phyloP scores from a whole-genome alignment of 345 rosid genomes.

The Eucalyptus marginata region DNA sequence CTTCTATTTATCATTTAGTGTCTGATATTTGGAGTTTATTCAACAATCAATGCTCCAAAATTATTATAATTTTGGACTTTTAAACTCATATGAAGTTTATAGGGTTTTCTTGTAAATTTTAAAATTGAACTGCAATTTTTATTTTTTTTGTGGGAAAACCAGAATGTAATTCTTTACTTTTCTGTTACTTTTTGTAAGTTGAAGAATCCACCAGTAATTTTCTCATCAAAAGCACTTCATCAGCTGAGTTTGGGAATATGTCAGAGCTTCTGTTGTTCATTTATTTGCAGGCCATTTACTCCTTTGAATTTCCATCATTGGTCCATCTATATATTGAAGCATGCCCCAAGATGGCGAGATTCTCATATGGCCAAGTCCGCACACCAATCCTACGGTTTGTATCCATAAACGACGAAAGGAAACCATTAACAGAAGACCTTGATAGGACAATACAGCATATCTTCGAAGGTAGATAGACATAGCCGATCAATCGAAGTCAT shows the following conservation, averaged over 20 bases:
- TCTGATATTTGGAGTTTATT: too few relatives aligned
- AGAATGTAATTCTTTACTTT: too few relatives aligned
- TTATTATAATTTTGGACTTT: accelerated
- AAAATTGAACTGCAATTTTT: too few relatives aligned
- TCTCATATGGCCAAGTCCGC: background rate
- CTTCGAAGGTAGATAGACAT: background rate
- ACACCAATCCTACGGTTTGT: accelerated
- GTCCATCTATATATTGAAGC: accelerated
- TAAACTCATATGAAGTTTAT: accelerated
- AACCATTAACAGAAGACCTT: background rate
- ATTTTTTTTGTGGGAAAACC: too few relatives aligned
- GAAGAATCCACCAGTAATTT: background rate
- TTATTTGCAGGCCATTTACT: background rate
- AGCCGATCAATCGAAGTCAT: background rate
- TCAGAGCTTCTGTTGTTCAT: background rate
- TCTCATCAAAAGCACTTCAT: background rate
- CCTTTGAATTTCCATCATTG: background rate
- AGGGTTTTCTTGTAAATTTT: too few relatives aligned
- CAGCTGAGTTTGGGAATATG: background rate
- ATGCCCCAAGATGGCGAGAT: background rate
- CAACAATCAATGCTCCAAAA: too few relatives aligned
- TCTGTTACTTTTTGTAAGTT: accelerated
- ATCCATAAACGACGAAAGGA: accelerated
- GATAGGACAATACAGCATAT: background rate
- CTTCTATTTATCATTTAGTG: too few relatives aligned